Conservation (phyloP, 257 asterid species). For the Nicotiana knightiana region DNA sequence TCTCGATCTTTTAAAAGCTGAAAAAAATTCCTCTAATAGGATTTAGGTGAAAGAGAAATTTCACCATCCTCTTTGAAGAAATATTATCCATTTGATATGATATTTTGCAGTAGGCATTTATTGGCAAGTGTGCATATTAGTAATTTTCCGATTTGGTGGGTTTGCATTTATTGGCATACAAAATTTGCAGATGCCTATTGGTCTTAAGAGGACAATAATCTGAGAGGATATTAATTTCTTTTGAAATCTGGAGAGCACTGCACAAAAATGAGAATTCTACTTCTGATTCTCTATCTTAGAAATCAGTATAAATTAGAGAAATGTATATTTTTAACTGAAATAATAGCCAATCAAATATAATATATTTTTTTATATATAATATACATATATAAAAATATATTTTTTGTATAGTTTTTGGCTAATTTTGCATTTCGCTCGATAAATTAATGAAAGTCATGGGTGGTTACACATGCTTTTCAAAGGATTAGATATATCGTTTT, state of each 20-base stretch:
- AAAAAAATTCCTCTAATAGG: background rate
- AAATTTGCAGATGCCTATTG: background rate
- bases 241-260: too few relatives aligned
- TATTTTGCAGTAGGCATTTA: background rate
- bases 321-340: too few relatives aligned
- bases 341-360: too few relatives aligned
- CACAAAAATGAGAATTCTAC: too few relatives aligned
- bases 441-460: background rate
- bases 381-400: too few relatives aligned
- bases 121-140: background rate
- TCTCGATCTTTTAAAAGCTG: background rate
- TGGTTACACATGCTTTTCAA: background rate
- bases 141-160: background rate
- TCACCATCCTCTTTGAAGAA: background rate
- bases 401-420: too few relatives aligned
- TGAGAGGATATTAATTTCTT: too few relatives aligned
- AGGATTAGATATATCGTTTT: background rate
- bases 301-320: too few relatives aligned
- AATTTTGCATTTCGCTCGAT: too few relatives aligned
- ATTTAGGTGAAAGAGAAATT: background rate
- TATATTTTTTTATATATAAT: too few relatives aligned
- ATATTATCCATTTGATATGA: background rate
- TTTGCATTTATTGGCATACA: background rate
- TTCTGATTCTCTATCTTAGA: too few relatives aligned
- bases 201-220: too few relatives aligned